These are phyloP conservation scores for Gamarada debralockiae DNA, from an alignment of 495 filamentous ascomycete genomes.

Conservation along the genomic window DNA sequence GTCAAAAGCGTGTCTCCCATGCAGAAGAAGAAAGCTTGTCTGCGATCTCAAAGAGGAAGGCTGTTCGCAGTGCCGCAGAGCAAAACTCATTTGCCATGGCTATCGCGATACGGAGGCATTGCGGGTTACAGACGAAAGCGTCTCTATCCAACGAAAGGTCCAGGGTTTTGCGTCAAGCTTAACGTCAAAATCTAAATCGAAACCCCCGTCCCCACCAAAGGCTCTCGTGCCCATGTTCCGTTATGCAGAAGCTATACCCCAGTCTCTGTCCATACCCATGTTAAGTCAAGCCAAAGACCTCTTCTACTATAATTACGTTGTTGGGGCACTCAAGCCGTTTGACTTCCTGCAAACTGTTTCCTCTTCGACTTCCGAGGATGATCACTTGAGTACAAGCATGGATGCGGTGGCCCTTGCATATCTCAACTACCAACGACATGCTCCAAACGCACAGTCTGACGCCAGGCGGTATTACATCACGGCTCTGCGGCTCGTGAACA, in stretches of 20 bases:
- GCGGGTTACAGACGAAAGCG: conserved; percentile 65
- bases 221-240: neutral
- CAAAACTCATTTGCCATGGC: conserved; percentile 57
- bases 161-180: neutral
- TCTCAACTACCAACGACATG: neutral
- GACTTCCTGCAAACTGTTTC: conserved; percentile 27
- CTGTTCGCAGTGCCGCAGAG: conserved; percentile 55
- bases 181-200: neutral
- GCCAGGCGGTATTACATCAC: neutral
- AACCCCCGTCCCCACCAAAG: neutral
- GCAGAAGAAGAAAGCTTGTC: conserved; percentile 44
- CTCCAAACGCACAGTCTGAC: neutral
- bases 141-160: conserved; percentile 23
- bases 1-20: conserved; percentile 62
- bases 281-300: conserved; percentile 35
- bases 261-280: neutral
- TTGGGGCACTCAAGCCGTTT: conserved; percentile 20
- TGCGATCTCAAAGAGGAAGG: conserved; percentile 3
- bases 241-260: neutral
- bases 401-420: conserved; percentile 20
- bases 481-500: neutral
- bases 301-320: conserved; percentile 62
- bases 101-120: conserved; percentile 55
- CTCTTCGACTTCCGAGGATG: conserved; percentile 17
- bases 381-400: conserved; percentile 39